These are phyloP conservation scores for Misopates orontium DNA, from an alignment of 257 asterid species.

Conservation along the genomic window DNA sequence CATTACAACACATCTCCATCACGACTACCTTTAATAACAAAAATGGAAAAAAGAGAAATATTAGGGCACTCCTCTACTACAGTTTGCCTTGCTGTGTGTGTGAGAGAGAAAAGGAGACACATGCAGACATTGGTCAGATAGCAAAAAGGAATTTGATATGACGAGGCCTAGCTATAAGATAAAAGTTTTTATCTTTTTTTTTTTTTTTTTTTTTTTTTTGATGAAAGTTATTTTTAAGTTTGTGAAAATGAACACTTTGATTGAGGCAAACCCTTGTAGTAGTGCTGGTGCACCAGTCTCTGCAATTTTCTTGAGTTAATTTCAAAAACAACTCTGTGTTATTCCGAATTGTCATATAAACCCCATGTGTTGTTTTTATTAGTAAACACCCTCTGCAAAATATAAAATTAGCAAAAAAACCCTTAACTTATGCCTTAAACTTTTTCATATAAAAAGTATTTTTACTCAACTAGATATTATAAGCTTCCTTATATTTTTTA, in stretches of 20 bases:
- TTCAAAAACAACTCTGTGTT: no score
- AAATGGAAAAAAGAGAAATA: slow-evolving; percentile 37
- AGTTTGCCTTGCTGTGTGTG: slow-evolving; percentile 25
- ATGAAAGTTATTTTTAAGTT: no score
- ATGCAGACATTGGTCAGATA: slow-evolving; percentile 24
- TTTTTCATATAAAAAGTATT: no score
- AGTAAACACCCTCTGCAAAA: no score
- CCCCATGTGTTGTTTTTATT: no score
- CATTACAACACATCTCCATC: slow-evolving; percentile 40
- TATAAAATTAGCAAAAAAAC: no score
- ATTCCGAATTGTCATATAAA: no score
- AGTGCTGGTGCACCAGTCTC: slow-evolving; percentile 46
- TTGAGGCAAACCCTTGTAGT: slow-evolving; percentile 32
- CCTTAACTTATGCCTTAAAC: no score
- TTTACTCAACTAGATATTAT: no score
- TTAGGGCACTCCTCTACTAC: slow-evolving; percentile 38
- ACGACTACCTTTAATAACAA: slow-evolving; percentile 39
- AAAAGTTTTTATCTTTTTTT: no score
- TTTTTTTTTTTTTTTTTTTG: no score
- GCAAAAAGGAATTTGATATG: slow-evolving; percentile 38
- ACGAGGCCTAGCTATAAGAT: slow-evolving; percentile 51
- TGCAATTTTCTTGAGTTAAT: slow-evolving; percentile 38
- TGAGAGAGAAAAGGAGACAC: slow-evolving; percentile 26
- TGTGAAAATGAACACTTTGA: slow-evolving; percentile 49
- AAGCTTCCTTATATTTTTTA: no score